Percentiles rank a stretch among this genome's conserved stretches.
phyloP scores from a whole-genome alignment of 768 basidiomycete species.

The Neoboletus brunneissimus region DNA sequence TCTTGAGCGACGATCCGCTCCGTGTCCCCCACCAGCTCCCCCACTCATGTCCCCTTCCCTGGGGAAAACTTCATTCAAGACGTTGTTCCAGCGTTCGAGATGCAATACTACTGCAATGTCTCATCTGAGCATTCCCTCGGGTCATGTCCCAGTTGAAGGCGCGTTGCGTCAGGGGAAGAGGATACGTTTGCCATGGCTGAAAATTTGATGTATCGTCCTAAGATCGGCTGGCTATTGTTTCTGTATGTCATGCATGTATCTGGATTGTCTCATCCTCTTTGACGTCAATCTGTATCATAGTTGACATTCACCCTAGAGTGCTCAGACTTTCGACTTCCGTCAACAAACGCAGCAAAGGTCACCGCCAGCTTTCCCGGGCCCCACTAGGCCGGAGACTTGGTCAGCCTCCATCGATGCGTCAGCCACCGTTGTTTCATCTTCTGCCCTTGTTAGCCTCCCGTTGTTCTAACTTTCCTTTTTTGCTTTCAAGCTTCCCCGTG shows the following conservation, averaged over 20 bases:
- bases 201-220: slow-evolving; percentile 22
- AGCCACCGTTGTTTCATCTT: slow-evolving; percentile 15
- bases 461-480: slow-evolving; percentile 7
- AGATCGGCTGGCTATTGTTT: slow-evolving; percentile 5
- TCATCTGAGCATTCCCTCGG: slow-evolving; percentile 13
- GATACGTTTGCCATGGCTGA: slow-evolving; percentile 31
- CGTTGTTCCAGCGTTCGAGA: slow-evolving; percentile 29
- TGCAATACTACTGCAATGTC: slow-evolving; percentile 18
- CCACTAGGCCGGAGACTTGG: neutral
- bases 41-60: slow-evolving; percentile 14
- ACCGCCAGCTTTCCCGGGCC: neutral
- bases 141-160: slow-evolving; percentile 22
- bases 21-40: slow-evolving; percentile 11
- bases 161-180: slow-evolving; percentile 28
- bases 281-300: slow-evolving; percentile 11
- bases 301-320: neutral
- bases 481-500: slow-evolving; percentile 4
- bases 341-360: neutral
- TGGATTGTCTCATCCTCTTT: slow-evolving; percentile 8
- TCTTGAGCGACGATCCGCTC: slow-evolving; percentile 18
- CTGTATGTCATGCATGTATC: slow-evolving; percentile 26
- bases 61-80: slow-evolving; percentile 23
- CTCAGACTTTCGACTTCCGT: neutral
- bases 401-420: slow-evolving; percentile 25
- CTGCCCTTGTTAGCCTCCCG: slow-evolving; percentile 2